Percentiles rank a stretch among this genome's conserved stretches.
Evolutionary conservation across 2,329 filamentous ascomycete species (phyloP).

Genomic region (Verticillium nonalfalfae): DNA sequence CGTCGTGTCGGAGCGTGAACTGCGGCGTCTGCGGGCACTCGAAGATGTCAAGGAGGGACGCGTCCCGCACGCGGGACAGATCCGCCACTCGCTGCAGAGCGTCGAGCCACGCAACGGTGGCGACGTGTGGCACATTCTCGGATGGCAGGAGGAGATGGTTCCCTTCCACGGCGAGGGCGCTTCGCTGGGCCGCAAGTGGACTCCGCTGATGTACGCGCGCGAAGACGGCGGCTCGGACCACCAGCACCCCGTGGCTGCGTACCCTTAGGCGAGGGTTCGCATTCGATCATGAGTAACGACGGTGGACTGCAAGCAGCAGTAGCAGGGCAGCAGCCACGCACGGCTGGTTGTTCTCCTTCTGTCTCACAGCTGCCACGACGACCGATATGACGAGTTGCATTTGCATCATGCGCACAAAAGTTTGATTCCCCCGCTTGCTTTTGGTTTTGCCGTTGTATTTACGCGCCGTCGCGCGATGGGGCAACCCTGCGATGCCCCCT

Average conservation of each 20-base stretch:
- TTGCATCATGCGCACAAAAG: background rate
- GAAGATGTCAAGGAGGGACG: conserved; percentile 31
- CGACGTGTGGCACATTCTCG: conserved; percentile 35
- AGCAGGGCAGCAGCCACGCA: background rate
- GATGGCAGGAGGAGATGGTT: conserved; percentile 40
- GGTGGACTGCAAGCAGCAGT: background rate
- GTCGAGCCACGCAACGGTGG: conserved; percentile 31
- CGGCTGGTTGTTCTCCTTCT: background rate
- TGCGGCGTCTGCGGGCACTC: conserved; percentile 40
- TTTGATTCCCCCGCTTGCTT: background rate
- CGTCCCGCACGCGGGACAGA: conserved; percentile 25
- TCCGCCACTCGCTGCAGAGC: conserved; percentile 28
- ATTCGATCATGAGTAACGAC: background rate
- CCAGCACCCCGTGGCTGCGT: background rate
- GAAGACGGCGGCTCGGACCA: background rate
- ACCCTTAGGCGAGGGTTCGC: background rate
- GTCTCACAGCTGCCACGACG: background rate
- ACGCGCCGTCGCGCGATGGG: background rate
- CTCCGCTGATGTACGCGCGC: conserved; percentile 21
- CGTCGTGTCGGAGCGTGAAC: conserved; percentile 52
- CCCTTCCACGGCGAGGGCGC: conserved; percentile 32
- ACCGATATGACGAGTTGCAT: background rate
- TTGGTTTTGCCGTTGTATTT: background rate
- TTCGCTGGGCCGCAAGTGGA: conserved; percentile 36
- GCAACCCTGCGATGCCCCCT: background rate